Evolutionary conservation across 176 grass and related monocot species (phyloP), one percentile per base, ranked within the genome.

Genomic region (Poa pratensis): DNA sequence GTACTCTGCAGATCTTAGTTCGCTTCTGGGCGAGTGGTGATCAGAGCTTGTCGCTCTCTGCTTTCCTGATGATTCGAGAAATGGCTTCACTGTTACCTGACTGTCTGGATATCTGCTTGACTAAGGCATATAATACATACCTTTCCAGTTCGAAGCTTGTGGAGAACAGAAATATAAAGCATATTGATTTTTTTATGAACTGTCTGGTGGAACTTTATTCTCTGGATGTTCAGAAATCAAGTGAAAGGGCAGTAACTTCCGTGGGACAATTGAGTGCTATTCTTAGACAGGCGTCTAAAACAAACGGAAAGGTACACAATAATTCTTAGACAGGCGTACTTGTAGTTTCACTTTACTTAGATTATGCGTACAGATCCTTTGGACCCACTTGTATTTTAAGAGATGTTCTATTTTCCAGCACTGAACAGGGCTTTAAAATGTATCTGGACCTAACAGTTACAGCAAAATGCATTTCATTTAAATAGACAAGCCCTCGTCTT

Each of bases 21-120:
- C 89, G 77, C 83, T 90, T 98, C 39, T 98, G 96, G 96, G 91
- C 91, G 65, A 95, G 87, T 80, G 93, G 90, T 62, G 93, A 94
- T 69, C 86, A 90, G 75, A 78, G 62, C 65, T 89, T 98, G 66
- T 95, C 87, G 76, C 77, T 82, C 45, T 89, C 91, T 40, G 87
- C 96, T 66, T 95, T 94, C 87, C 73, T 92, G 64, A 73, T 95
- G 67, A 89, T 98, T 30, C 79, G 86, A 67, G 93, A 95, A 83
- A 66, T 95, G 90, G 77, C 78, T 82, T 87, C 81, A 43, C 54
- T 92, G 62, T 85, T 87, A 82, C 85, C 96, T 40, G 91, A 95
- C 35, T 92, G 83, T 83, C 66, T 94, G 78, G 92, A 92, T 80
- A 53, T 77, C 77, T 95, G 91, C 86, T 89, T 98, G 83, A 92